Evolutionary conservation across 345 rosid genomes (phyloP).

Genomic region (Jatropha curcas): DNA sequence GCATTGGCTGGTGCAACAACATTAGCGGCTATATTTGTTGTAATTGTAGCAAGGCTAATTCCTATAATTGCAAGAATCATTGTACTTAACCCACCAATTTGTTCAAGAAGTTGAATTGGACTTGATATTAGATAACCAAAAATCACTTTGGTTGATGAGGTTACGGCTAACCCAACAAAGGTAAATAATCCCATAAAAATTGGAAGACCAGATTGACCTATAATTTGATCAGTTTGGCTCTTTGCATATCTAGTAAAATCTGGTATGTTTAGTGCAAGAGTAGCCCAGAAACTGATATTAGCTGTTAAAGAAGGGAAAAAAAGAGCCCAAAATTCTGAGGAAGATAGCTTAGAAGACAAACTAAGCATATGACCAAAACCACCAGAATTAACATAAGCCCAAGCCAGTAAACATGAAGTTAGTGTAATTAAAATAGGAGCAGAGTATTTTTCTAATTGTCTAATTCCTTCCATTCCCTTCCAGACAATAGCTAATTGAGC

Average conservation of each 20-base stretch:
- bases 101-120: slow-evolving; percentile 74
- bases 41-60: slow-evolving; percentile 76
- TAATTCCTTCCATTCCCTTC: slow-evolving; percentile 86
- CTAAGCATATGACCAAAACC: slow-evolving; percentile 79
- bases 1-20: slow-evolving; percentile 95
- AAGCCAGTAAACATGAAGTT: slow-evolving; percentile 61
- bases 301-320: slow-evolving; percentile 92
- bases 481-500: slow-evolving; percentile 68
- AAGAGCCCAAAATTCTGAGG: slow-evolving; percentile 74
- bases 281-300: slow-evolving; percentile 93
- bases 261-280: slow-evolving; percentile 85
- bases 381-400: slow-evolving; percentile 81
- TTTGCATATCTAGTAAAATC: slow-evolving; percentile 84
- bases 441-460: slow-evolving; percentile 73
- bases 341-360: slow-evolving; percentile 58
- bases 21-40: slow-evolving; percentile 93
- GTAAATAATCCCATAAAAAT: slow-evolving; percentile 89
- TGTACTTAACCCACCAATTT: slow-evolving; percentile 69
- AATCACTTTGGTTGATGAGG: slow-evolving; percentile 72
- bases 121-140: slow-evolving; percentile 76
- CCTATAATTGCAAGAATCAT: slow-evolving; percentile 68
- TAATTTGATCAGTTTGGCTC: slow-evolving; percentile 69
- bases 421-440: slow-evolving; percentile 74
- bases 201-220: slow-evolving; percentile 85
- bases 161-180: slow-evolving; percentile 78